A percentile compares a stretch with the other conserved stretches of the same genome.
Evolutionary conservation across 345 rosid species (phyloP).

Genomic region (Corchorus olitorius): DNA sequence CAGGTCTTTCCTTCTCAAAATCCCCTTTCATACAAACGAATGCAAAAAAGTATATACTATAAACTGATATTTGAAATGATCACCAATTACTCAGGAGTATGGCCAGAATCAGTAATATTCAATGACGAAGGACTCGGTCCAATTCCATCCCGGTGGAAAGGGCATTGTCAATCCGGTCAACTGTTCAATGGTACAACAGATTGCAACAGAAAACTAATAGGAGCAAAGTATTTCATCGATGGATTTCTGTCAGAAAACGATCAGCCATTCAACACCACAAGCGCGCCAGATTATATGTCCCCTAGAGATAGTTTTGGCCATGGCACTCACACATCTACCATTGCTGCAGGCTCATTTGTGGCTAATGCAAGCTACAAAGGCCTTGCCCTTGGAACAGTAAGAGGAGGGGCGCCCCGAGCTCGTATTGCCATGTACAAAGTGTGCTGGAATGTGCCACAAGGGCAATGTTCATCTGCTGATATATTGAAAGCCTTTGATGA

Average conservation of each 20-base stretch:
- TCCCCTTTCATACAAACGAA: neutral
- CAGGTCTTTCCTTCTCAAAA: constrained; percentile 25
- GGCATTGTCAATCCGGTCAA: constrained; percentile 40
- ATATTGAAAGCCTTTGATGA: constrained; percentile 54
- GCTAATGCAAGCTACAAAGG: constrained; percentile 45
- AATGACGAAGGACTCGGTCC: constrained; percentile 48
- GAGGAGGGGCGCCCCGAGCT: constrained; percentile 52
- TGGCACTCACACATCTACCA: constrained; percentile 51
- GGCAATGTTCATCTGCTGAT: constrained; percentile 36
- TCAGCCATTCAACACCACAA: constrained; percentile 36
- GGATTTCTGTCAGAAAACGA: constrained; percentile 47
- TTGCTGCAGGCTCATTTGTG: constrained; percentile 51
- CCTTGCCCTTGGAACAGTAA: constrained; percentile 43
- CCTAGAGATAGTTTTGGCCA: constrained; percentile 56
- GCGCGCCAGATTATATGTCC: constrained; percentile 38
- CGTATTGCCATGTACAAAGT: constrained; percentile 54
- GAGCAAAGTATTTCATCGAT: constrained; percentile 49
- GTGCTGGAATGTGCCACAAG: constrained; percentile 41
- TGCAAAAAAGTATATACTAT: neutral
- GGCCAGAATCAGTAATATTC: constrained; percentile 48
- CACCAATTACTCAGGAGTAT: constrained; percentile 31
- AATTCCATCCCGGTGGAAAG: constrained; percentile 56
- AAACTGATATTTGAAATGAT: constrained; percentile 1
- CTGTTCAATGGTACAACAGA: constrained; percentile 33
- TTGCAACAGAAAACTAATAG: constrained; percentile 56